Evolutionary conservation across 2,329 filamentous ascomycete species (phyloP).

Genomic region (Leptographium wingfieldii): DNA sequence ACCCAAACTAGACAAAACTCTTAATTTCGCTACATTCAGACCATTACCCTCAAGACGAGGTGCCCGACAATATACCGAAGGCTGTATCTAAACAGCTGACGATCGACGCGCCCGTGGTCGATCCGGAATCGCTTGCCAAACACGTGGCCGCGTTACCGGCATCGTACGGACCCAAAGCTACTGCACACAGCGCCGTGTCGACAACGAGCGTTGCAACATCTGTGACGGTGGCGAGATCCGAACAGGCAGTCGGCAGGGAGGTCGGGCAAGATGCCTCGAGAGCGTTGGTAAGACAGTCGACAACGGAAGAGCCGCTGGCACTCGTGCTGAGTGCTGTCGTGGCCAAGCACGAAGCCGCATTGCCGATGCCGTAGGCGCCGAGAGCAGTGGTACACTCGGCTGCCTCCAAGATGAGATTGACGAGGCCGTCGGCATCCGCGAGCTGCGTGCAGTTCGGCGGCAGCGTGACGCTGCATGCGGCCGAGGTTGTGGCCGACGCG

Average conservation of each 20-base stretch:
- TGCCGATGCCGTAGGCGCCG: constrained; percentile 16
- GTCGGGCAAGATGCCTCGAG: constrained; percentile 7
- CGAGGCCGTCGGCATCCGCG: neutral
- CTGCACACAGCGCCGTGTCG: constrained; percentile 7
- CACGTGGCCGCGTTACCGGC: constrained; percentile 4
- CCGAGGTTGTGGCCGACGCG: neutral
- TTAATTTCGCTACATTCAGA: neutral
- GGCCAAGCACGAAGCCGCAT: constrained; percentile 4
- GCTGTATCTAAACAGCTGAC: constrained; percentile 7
- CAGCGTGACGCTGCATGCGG: constrained; percentile 2
- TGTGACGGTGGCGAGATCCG: neutral
- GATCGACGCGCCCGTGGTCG: constrained; percentile 4
- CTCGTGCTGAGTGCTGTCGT: neutral
- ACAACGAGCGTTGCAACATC: neutral
- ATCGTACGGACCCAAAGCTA: constrained; percentile 8
- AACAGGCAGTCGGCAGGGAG: constrained; percentile 8
- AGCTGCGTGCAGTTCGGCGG: constrained; percentile 3
- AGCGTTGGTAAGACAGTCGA: constrained; percentile 5
- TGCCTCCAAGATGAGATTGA: constrained; percentile 13
- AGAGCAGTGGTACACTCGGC: constrained; percentile 17
- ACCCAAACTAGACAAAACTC: neutral
- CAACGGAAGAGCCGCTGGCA: constrained; percentile 1
- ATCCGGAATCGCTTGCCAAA: constrained; percentile 1
- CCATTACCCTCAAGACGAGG: neutral
- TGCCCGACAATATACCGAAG: neutral